These are phyloP conservation scores for Raffaelea ambrosiae DNA, from an alignment of 2,329 filamentous ascomycete genomes.

Conservation along the genomic window DNA sequence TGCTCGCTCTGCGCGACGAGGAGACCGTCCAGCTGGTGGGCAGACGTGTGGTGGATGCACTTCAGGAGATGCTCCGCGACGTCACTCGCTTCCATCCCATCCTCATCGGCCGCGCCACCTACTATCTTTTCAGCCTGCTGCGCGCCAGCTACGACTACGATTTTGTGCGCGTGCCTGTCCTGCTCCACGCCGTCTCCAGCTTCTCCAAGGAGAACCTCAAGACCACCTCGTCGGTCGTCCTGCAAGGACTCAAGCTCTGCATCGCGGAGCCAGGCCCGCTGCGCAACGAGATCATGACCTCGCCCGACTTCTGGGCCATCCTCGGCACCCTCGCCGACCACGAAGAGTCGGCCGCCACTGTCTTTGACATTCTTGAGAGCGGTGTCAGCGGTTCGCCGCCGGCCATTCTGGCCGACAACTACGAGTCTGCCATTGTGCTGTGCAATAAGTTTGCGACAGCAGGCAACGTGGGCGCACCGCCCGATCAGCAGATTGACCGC, in stretches of 20 bases:
- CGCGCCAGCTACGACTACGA: constrained; percentile 83
- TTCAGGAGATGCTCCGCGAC: constrained; percentile 78
- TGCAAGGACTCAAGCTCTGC: constrained; percentile 72
- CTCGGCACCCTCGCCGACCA: constrained; percentile 65
- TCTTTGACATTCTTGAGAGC: constrained; percentile 80
- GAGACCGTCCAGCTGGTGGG: constrained; percentile 66
- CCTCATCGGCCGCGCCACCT: constrained; percentile 74
- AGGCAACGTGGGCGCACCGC: constrained; percentile 61
- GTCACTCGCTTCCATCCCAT: constrained; percentile 70
- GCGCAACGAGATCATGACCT: constrained; percentile 88
- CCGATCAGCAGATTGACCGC: constrained; percentile 60
- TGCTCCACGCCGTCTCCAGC: constrained; percentile 84
- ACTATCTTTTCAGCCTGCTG: constrained; percentile 76
- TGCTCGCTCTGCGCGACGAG: constrained; percentile 67
- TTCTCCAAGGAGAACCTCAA: constrained; percentile 71
- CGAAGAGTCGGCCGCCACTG: constrained; percentile 61
- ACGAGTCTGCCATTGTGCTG: constrained; percentile 75
- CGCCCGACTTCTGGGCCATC: constrained; percentile 94
- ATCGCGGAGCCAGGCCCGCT: constrained; percentile 70
- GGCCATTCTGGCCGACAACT: constrained; percentile 90
- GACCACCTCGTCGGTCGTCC: constrained; percentile 64
- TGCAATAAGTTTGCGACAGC: constrained; percentile 86
- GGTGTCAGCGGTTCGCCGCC: constrained; percentile 66
- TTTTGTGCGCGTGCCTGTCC: constrained; percentile 83
- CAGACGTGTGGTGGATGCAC: constrained; percentile 66